Evolutionary conservation across 1,139 yeast species (phyloP).

Genomic region (Fermentozyma sake): DNA sequence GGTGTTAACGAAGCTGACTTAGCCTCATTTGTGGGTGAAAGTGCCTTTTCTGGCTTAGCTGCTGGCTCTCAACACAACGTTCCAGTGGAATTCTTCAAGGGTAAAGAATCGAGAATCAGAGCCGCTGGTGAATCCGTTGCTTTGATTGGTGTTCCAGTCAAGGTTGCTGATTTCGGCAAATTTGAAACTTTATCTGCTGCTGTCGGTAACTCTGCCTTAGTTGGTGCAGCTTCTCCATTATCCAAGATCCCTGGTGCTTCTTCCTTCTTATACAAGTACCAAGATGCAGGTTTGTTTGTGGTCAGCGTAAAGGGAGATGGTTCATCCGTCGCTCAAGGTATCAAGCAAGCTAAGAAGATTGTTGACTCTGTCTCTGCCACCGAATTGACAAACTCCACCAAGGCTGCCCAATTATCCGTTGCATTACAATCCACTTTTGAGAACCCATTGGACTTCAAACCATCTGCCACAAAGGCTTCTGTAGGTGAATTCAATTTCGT

Average conservation of each 20-base stretch:
- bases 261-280: conserved; percentile 62
- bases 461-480: conserved; percentile 41
- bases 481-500: conserved; percentile 74
- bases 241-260: conserved; percentile 51
- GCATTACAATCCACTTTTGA: conserved; percentile 50
- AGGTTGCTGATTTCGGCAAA: conserved; percentile 59
- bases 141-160: conserved; percentile 77
- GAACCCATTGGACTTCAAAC: conserved; percentile 42
- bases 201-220: conserved; percentile 61
- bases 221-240: conserved; percentile 43
- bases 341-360: conserved; percentile 61
- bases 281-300: conserved; percentile 80
- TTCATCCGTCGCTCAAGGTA: conserved; percentile 58
- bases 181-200: conserved; percentile 72
- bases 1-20: conserved; percentile 77
- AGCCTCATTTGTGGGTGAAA: conserved; percentile 59
- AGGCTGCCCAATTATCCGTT: conserved; percentile 44
- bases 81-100: conserved; percentile 48
- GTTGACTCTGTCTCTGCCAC: conserved; percentile 32
- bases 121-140: conserved; percentile 65
- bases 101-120: conserved; percentile 75
- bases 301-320: conserved; percentile 59
- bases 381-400: conserved; percentile 37
- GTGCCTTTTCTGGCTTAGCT: conserved; percentile 63
- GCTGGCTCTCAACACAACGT: conserved; percentile 43